Evolutionary conservation across 2,329 filamentous ascomycete genomes (phyloP).

Genomic region (Sarocladium strictum): DNA sequence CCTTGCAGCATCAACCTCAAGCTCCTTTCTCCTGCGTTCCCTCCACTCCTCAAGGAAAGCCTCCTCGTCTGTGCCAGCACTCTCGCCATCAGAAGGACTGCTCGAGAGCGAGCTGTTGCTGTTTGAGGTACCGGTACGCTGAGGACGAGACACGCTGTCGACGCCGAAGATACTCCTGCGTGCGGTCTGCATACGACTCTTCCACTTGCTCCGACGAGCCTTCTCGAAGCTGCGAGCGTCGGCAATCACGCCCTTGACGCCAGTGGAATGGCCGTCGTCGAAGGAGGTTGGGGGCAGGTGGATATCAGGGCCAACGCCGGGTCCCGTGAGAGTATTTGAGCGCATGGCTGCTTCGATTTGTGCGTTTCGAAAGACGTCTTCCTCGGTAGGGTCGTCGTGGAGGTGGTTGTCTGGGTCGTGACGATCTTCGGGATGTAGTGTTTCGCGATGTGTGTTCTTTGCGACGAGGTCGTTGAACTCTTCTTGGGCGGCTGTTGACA

Average conservation of each 20-base stretch:
- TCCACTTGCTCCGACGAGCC: conserved; percentile 53
- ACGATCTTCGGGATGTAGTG: conserved; percentile 53
- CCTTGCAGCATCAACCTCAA: conserved; percentile 55
- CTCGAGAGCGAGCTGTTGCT: conserved; percentile 34
- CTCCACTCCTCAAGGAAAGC: conserved; percentile 82
- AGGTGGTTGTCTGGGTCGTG: conserved; percentile 40
- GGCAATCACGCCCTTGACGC: conserved; percentile 82
- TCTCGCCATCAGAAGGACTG: conserved; percentile 29
- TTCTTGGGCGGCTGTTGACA: conserved; percentile 56
- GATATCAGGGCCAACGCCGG: conserved; percentile 37
- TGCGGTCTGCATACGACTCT: conserved; percentile 44
- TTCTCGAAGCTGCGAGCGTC: conserved; percentile 73
- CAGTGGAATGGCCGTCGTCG: conserved; percentile 66
- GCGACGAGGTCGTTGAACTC: conserved; percentile 59
- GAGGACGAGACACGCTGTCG: conserved; percentile 20
- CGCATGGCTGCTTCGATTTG: conserved; percentile 61
- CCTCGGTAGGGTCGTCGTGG: conserved; percentile 51
- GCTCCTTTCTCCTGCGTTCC: conserved; percentile 69
- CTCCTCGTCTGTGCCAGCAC: conserved; percentile 65
- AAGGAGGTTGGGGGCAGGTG: conserved; percentile 57
- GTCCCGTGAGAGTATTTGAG: conserved; percentile 48
- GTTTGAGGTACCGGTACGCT: conserved; percentile 24
- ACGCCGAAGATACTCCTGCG: conserved; percentile 51
- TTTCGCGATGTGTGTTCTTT: conserved; percentile 42
- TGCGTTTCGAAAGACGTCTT: conserved; percentile 45